Evolutionary conservation across 139 green algal genomes (phyloP), one percentile per base, ranked within the genome.

Genomic region (Chlorella sp.): DNA sequence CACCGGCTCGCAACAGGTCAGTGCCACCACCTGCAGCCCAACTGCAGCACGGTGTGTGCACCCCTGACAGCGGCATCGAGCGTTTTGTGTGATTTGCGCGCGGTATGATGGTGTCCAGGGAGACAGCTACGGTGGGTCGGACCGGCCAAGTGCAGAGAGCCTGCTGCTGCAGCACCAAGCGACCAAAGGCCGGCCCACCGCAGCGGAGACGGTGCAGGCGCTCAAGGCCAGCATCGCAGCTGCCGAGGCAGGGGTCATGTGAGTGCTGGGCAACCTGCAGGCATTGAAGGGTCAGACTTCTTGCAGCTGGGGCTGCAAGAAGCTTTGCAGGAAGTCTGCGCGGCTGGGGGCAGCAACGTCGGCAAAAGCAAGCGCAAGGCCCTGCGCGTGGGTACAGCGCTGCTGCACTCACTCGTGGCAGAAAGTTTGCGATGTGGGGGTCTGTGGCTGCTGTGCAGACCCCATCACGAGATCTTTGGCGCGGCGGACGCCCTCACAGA

Each of bases 181-280:
- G 31, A 33, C 55, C 27, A 42, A 5, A 14, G 31, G 17, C 24
- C 31, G 30, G 17, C 5, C 36, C 69, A 76, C 72, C n/a, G 34
- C 77, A 23, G 77, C 77, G 1, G 77, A 78, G 31, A 80, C 78
- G 5, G 70, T 77, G 10, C 67, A 72, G 0, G 65, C 63, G 0
- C 70, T 83, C 3, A 78, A 73, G 26, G 67, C 49, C 27, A 76
- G 31, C 60, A 65, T 76, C 64, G 71, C 35, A 27, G 36, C 23
- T 24, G 35, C 62, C 51, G 70, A 50, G 1, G 5, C 1, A 0
- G 76, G 59, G 51, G 23, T 35, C 31, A 68, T n/a, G 69, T 4
- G 30, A 22, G 14, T 4, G 31, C 29, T 42, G 62, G 59, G 24
- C 17, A 31, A 29, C 14, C 14, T 65, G 27, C 62, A 68, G 30